These are phyloP conservation scores for Cucurbita ficifolia DNA, from an alignment of 306 rosid species.

Conservation along the genomic window DNA sequence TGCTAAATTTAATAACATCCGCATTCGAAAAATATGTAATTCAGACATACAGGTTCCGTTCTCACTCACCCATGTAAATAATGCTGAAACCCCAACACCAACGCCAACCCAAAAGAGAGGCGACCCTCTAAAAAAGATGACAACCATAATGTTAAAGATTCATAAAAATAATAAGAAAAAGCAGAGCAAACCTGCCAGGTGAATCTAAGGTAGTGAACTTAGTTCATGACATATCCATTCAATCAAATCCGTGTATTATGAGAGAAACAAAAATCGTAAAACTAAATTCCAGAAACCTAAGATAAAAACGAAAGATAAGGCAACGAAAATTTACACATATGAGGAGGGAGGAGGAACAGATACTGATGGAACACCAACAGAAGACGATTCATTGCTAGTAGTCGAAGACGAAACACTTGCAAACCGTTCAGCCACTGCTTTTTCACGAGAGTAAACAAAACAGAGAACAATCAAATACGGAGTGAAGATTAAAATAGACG, in stretches of 20 bases:
- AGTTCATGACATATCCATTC: background rate
- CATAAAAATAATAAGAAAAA: too few relatives aligned
- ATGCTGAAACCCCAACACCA: conserved; percentile 89
- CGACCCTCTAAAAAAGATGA: conserved; percentile 50
- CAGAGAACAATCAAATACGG: background rate
- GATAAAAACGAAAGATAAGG: background rate
- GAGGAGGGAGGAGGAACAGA: conserved; percentile 59
- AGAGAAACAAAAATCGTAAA: conserved; percentile 1
- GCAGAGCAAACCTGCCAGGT: background rate
- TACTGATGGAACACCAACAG: conserved; percentile 63
- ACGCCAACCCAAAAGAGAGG: conserved; percentile 94
- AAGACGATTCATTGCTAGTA: conserved; percentile 39
- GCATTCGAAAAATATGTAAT: background rate
- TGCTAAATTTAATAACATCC: background rate
- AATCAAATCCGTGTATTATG: background rate
- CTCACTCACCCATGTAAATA: conserved; percentile 94
- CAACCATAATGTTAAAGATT: background rate
- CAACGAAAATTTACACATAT: conserved; percentile 32
- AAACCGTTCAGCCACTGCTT: conserved; percentile 19
- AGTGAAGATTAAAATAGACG: background rate
- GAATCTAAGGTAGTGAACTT: background rate
- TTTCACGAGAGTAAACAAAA: background rate
- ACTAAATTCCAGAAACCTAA: background rate
- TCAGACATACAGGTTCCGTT: conserved; percentile 7
- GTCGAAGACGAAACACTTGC: conserved; percentile 66